phyloP scores from a whole-genome alignment of 169 alveolate species.

The Eimeria falciformis region DNA sequence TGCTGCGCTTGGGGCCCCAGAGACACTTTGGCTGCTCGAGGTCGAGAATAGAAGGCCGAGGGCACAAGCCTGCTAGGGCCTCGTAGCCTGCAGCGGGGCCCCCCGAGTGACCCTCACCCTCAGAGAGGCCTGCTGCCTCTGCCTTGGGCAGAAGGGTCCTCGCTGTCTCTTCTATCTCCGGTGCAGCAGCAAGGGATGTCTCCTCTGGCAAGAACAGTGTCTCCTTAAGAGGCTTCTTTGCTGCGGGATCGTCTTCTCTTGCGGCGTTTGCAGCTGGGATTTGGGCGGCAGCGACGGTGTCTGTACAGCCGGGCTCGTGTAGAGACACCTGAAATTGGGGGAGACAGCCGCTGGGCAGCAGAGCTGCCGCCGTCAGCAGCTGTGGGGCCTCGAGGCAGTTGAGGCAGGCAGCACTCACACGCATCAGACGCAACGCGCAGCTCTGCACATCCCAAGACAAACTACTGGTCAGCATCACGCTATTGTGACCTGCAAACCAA shows the following conservation, averaged over 20 bases:
- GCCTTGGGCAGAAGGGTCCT: neutral
- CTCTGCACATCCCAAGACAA: constrained; percentile 48
- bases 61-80: neutral
- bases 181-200: too few relatives aligned
- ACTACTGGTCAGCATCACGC: constrained; percentile 27
- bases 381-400: constrained; percentile 15
- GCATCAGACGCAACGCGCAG: constrained; percentile 39
- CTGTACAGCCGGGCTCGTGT: too few relatives aligned
- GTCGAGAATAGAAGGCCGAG: neutral
- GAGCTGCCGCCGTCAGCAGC: constrained; percentile 9
- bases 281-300: neutral
- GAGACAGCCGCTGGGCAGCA: neutral
- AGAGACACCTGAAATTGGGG: too few relatives aligned
- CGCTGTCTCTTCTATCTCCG: too few relatives aligned
- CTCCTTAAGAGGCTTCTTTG: neutral
- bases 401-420: neutral
- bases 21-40: constrained; percentile 22
- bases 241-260: neutral
- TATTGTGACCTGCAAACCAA: constrained; percentile 16
- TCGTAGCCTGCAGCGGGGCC: neutral
- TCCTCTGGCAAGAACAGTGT: neutral
- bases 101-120: neutral
- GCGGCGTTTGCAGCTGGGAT: neutral
- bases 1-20: constrained; percentile 76
- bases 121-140: neutral